A percentile compares a stretch with the other conserved stretches of the same genome.
These are phyloP conservation scores for Marasmius oreades DNA, from an alignment of 1,284 basidiomycete species.

Conservation along the genomic window DNA sequence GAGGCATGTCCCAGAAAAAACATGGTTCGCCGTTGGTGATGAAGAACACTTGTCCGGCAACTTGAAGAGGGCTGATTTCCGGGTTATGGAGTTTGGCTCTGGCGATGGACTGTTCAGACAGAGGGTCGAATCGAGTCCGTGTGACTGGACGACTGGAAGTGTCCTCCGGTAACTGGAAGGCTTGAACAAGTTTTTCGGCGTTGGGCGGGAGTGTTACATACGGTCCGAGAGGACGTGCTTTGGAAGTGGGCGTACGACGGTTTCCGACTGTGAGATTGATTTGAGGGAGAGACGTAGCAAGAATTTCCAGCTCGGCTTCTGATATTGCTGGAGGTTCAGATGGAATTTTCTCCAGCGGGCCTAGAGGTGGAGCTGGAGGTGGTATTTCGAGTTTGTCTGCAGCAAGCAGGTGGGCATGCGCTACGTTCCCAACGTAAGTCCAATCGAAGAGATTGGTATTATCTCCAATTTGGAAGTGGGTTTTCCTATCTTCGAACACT, in stretches of 20 bases:
- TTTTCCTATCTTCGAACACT: constrained; percentile 81
- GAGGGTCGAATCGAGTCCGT: constrained; percentile 74
- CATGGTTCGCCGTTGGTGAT: constrained; percentile 97
- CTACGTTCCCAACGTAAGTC: constrained; percentile 97
- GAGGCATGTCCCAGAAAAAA: constrained; percentile 95
- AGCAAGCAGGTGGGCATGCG: constrained; percentile 92
- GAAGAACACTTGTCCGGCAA: constrained; percentile 95
- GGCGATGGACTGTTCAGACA: constrained; percentile 53
- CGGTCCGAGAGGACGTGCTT: constrained; percentile 78
- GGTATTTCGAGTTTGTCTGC: constrained; percentile 74
- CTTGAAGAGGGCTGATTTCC: constrained; percentile 55
- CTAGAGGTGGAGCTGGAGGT: constrained; percentile 35
- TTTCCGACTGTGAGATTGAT: constrained; percentile 62
- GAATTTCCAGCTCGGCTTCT: constrained; percentile 37
- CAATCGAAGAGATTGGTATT: constrained; percentile 96
- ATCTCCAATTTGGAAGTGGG: constrained; percentile 91
- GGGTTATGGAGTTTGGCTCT: constrained; percentile 42
- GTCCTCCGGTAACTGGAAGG: constrained; percentile 55
- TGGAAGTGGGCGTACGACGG: constrained; percentile 71
- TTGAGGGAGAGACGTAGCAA: constrained; percentile 58
- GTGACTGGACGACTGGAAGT: constrained; percentile 55
- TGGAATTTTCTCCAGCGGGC: constrained; percentile 30
- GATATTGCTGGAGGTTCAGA: constrained; percentile 37
- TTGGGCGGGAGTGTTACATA: constrained; percentile 59
- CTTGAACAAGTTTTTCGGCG: constrained; percentile 53